Base-by-base conservation (phyloP, 148 eudicot species). In the Fallopia convolvulus region DNA sequence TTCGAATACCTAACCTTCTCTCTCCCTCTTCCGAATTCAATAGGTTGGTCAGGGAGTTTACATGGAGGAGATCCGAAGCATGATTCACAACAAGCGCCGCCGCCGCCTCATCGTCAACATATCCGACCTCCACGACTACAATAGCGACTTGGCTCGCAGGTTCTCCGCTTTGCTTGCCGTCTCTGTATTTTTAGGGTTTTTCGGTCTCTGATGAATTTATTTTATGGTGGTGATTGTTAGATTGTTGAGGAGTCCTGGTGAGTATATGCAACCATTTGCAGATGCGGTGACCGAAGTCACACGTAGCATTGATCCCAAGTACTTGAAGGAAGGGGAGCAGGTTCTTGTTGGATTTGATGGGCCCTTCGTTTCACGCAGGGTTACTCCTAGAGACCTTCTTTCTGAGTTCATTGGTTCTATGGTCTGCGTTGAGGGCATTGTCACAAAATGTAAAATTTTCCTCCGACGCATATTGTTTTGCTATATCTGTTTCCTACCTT, bases 351-450 rank as follows among this genome's bases (percentile, higher is more conserved):
- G 99, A 47, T 88, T 96, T 75, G 93, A 91, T 36, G 99, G 99
- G 7, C 98, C 98, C 49, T 96, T 93, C 76, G 99, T 93, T 78
- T 96, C 97, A 0, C 86, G 97, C 46, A 88, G 93, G 78, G 97
- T 96, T 74, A 93, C 97, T 0, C 98, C 99, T 0, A 85, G 99
- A 70, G 99, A 96, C 36, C 90, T 96, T 15, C 87, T 96, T 42
- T 96, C 98, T 8, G 86, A 88, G 73, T 96, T 93, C 78, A 96
- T 96, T 32, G 99, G 99, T 77, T 93, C 98, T 17, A 89, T 96
- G 94, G 98, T 96, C 72, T 91, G 94, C 41, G 98, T 96, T 46
- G 98, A 90, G 76, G 99, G 99, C 70, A 96, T 96, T 74, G 85
- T 96, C 76, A 96, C 99, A 47, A 93, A 91, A 87, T 96, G 98